Percentiles rank a stretch among this genome's conserved stretches.
These are phyloP conservation scores for Gleditsia sinensis DNA, from an alignment of 306 rosid genomes.

Conservation along the genomic window DNA sequence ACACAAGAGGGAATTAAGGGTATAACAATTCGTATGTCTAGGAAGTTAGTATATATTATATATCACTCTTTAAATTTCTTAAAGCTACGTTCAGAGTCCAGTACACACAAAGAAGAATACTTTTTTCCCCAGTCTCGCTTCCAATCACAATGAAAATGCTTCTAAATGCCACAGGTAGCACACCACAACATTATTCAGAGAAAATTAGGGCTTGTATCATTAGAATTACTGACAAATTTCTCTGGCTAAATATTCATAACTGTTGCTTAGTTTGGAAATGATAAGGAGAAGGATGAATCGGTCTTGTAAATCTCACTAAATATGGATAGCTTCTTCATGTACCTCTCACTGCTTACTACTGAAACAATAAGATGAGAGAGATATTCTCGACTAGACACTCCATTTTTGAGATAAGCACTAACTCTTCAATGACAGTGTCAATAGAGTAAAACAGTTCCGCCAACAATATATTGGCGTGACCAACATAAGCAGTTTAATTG, in stretches of 20 bases:
- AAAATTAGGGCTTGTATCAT: conserved; percentile 3
- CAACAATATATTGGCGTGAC: not conserved
- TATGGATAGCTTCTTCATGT: conserved; percentile 36
- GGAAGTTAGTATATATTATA: not conserved
- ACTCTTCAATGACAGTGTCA: conserved; percentile 15
- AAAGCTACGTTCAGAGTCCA: not conserved
- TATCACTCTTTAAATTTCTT: not conserved
- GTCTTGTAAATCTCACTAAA: conserved; percentile 26
- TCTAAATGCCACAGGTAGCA: conserved; percentile 8
- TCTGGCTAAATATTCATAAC: conserved; percentile 67
- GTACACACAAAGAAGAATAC: not conserved
- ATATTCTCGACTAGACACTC: conserved; percentile 10
- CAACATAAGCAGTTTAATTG: too few species aligned
- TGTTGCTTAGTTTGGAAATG: conserved; percentile 8
- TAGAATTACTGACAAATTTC: conserved; percentile 66
- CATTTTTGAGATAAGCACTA: conserved; percentile 28
- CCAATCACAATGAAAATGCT: conserved; percentile 22
- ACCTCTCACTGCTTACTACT: conserved; percentile 48
- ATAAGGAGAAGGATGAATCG: conserved; percentile 27
- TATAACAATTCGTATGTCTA: not conserved
- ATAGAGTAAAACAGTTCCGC: not conserved
- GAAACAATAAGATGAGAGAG: conserved; percentile 23
- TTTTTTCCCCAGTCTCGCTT: not conserved
- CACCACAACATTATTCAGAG: conserved; percentile 8
- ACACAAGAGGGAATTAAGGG: not conserved